A percentile compares a stretch with the other conserved stretches of the same genome.
Evolutionary conservation across 1,139 yeast genomes (phyloP).

Genomic region (Tardiomyces depauwii): DNA sequence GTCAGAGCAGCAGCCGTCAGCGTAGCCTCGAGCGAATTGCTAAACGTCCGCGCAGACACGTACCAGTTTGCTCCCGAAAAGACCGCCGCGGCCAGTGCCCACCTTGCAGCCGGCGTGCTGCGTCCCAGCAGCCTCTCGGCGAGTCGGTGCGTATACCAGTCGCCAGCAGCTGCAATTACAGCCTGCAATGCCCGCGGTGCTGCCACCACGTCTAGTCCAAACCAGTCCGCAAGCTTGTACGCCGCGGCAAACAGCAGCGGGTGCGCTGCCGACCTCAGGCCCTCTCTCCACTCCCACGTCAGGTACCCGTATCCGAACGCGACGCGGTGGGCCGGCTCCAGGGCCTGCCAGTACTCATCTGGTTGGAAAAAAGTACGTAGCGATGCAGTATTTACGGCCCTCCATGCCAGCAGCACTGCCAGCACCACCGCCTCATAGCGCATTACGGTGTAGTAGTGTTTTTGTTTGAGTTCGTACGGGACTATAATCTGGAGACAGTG

Average conservation of each 20-base stretch:
- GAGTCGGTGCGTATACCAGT: conserved; percentile 44
- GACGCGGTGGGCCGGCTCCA: conserved; percentile 79
- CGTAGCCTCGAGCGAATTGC: conserved; percentile 71
- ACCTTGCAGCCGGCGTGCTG: conserved; percentile 32
- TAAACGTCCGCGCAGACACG: conserved; percentile 69
- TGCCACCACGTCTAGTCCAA: conserved; percentile 18
- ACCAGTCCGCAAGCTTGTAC: conserved; percentile 22
- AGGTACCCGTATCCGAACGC: conserved; percentile 73
- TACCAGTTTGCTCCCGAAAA: conserved; percentile 79
- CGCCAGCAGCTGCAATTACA: conserved; percentile 60
- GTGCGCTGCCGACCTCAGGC: conserved; percentile 66
- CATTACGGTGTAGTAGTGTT: no score
- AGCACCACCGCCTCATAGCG: conserved; percentile 1
- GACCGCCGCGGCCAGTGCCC: conserved; percentile 42
- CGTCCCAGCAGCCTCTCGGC: conserved; percentile 22
- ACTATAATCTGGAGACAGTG: no score
- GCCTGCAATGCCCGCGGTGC: conserved; percentile 65
- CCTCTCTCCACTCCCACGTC: conserved; percentile 92
- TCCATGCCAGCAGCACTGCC: conserved; percentile 21
- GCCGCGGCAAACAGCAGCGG: conserved; percentile 55
- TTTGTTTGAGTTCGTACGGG: no score
- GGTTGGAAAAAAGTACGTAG: conserved; percentile 82
- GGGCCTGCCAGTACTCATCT: conserved; percentile 86
- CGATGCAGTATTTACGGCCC: conserved; percentile 54
- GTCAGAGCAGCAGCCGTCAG: conserved; percentile 60